Evolutionary conservation across 495 filamentous ascomycete genomes (phyloP), one percentile per base, ranked within the genome.

Genomic region (Talaromyces proteolyticus): DNA sequence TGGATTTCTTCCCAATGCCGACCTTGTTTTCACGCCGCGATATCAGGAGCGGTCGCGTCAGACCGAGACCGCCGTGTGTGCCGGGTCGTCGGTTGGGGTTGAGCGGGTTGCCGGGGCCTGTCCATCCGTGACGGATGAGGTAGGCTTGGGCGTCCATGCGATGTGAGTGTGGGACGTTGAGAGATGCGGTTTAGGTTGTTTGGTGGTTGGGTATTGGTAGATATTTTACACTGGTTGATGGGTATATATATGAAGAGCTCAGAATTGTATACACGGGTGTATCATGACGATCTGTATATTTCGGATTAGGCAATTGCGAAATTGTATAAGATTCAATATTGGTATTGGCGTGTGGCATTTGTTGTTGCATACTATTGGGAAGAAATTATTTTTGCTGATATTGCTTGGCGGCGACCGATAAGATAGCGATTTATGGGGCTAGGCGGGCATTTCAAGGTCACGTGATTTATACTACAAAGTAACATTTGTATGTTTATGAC

Each of bases 101-200:
- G 8, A 92, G 76, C 0, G 86, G 79, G 65, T 86, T 81, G 56
- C 88, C 88, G 22, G 78, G 75, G 53, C 88, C 88, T 52, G 79
- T 79, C 88, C 88, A 92, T 55, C 88, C 88, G 70, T 88, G 85
- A 59, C 78, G 76, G 52, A 81, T 80, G 52, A 92, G 82, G 62
- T 86, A 80, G 57, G 81, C 80, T 65, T 80, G 70, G 43, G 83
- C 78, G 61, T 89, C 72, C 85, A 89, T 88, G 54, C 2, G n/a
- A n/a, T 25, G 14, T 3, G 41, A 43, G 42, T 22, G 16, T 49
- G 12, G 16, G 40, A 48, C 11, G 38, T n/a, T 40, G 19, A 17
- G 18, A 39, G 46, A 39, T 8, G 4, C 18, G 6, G 17, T 21
- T 17, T 21, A 10, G 39, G n/a, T 42, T 17, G 16, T n/a, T 5